Base-by-base conservation (phyloP, 2,329 filamentous ascomycete genomes). In the Clonostachys chloroleuca region DNA sequence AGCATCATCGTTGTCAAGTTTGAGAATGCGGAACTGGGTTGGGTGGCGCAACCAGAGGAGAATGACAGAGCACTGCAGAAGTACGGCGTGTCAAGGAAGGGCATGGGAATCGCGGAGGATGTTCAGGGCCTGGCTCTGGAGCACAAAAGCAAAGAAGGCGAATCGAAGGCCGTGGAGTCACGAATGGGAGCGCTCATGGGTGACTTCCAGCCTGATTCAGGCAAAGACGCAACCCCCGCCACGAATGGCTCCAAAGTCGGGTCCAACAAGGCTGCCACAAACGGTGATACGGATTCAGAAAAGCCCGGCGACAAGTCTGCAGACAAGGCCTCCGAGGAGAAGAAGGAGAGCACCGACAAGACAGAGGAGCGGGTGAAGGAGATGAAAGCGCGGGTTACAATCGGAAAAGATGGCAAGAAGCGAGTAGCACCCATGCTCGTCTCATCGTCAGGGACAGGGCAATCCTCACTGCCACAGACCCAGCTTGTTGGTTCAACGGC, bases 141-240 rank as follows among this genome's bases (percentile, higher is more conserved):
- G 67, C 91, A 95, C 56, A 87, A 86, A 62, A 96, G 91, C 68
- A 96, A 95, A 62, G 91, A 87, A 40, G 92, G 87, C 18, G 94
- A 99, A 63, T 79, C 92, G 34, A 89, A 86, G 53, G 92, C 87
- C 6, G 92, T 92, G 0, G 89, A 99, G 67, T 94, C 91, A 3
- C 83, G 92, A 54, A 99, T 99, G 94, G 94, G 94, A 12, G 92
- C 92, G n/a, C 70, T 99, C 36, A 99, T 99, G 94, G 92, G 92
- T 6, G 92, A 96, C 60, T 78, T 80, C 16, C 77, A 77, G 3
- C 43, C 43, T 41, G 74, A 77, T 5, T 80, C 81, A 34, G 71
- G 75, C 5, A 81, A 81, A 39, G 70, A 74, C 44, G 63, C 68
- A 9, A 64, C 69, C 5, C 65, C 71, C 46, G 70, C 62, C n/a